A percentile compares a stretch with the other conserved stretches of the same genome.
phyloP scores from a whole-genome alignment of 345 rosid species.

The Hibiscus syriacus region DNA sequence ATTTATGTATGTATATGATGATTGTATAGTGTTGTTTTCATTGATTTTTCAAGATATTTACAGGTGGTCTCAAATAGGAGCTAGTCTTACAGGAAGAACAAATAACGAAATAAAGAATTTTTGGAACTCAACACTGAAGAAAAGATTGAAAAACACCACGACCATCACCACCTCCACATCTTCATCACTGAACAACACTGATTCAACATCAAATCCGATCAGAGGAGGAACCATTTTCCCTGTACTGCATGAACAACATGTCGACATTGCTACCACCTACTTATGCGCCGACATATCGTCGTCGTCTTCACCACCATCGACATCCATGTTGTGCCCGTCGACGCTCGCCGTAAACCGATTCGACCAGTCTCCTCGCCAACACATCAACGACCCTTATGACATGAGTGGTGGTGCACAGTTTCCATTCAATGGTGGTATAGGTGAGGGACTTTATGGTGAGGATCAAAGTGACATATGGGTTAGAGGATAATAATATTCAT shows the following conservation, averaged over 20 bases:
- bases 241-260: conserved; percentile 30
- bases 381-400: conserved; percentile 26
- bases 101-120: conserved; percentile 93
- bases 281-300: conserved; percentile 50
- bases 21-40: background rate
- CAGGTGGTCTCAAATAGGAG: conserved; percentile 96
- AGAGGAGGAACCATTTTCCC: conserved; percentile 24
- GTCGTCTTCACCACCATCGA: conserved; percentile 23
- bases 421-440: conserved; percentile 25
- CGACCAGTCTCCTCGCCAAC: conserved; percentile 33
- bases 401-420: conserved; percentile 22
- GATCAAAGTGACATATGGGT: conserved; percentile 41
- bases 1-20: no score
- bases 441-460: conserved; percentile 29
- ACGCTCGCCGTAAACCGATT: conserved; percentile 26
- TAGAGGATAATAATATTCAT: conserved; percentile 33
- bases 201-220: conserved; percentile 37
- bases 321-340: conserved; percentile 26
- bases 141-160: conserved; percentile 41
- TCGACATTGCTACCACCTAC: conserved; percentile 17
- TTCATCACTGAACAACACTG: conserved; percentile 53
- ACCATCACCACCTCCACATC: conserved; percentile 28
- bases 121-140: conserved; percentile 87
- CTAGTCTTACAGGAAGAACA: conserved; percentile 84
- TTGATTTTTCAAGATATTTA: background rate